These are phyloP conservation scores for Iris macrosiphon DNA, from an alignment of 106 monocot species.

Conservation along the genomic window DNA sequence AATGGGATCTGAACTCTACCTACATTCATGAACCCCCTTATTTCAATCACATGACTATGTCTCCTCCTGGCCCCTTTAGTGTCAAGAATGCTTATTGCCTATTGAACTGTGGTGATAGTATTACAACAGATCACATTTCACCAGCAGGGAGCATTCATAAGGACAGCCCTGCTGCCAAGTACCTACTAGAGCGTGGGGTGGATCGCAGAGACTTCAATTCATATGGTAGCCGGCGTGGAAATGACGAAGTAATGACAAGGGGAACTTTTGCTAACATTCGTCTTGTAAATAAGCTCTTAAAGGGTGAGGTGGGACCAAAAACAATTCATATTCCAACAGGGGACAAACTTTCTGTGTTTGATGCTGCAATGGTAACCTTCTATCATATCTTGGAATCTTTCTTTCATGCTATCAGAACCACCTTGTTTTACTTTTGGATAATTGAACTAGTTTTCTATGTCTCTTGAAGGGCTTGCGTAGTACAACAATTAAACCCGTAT, in stretches of 20 bases:
- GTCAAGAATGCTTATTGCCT: conserved; percentile 68
- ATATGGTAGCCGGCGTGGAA: conserved; percentile 59
- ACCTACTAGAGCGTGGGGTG: conserved; percentile 39
- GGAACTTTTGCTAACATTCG: conserved; percentile 61
- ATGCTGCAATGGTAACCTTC: conserved; percentile 44
- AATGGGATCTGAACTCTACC: conserved; percentile 66
- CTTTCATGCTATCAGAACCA: too few species aligned
- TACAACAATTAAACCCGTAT: too few species aligned
- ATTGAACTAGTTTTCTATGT: too few species aligned
- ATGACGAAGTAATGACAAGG: conserved; percentile 68
- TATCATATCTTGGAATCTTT: not conserved
- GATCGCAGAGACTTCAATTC: conserved; percentile 55
- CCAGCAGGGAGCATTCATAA: conserved; percentile 64
- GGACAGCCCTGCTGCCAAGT: conserved; percentile 58
- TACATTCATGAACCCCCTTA: conserved; percentile 74
- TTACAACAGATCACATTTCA: conserved; percentile 72
- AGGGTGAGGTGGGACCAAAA: conserved; percentile 55
- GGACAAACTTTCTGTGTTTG: conserved; percentile 49
- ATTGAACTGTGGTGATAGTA: conserved; percentile 64
- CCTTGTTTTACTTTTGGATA: too few species aligned
- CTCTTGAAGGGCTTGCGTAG: too few species aligned
- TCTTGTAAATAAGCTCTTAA: conserved; percentile 54
- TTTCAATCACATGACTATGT: conserved; percentile 63
- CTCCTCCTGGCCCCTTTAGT: conserved; percentile 48
- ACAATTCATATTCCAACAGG: conserved; percentile 57